Conservation (phyloP, 2,329 filamentous ascomycete species). For the Talaromyces amestolkiae region DNA sequence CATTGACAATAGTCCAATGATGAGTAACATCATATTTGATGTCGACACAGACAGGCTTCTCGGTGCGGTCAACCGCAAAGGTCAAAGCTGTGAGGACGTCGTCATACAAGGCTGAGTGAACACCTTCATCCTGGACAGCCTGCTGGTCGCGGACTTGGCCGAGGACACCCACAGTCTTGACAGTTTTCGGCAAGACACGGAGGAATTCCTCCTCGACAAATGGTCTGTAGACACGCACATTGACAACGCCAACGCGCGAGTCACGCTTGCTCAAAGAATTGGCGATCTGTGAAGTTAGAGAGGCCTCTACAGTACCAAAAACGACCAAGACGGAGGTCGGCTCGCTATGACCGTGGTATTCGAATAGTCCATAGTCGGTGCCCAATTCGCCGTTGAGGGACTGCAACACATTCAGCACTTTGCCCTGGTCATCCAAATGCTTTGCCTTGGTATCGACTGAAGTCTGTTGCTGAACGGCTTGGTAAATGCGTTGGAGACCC, state of each 20-base stretch:
- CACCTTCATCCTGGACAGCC: slow-evolving; percentile 69
- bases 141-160: slow-evolving; percentile 78
- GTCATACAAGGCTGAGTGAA: slow-evolving; percentile 84
- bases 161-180: slow-evolving; percentile 75
- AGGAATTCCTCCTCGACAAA: slow-evolving; percentile 95
- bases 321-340: slow-evolving; percentile 83
- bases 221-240: slow-evolving; percentile 89
- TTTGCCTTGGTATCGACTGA: slow-evolving; percentile 65
- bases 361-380: slow-evolving; percentile 88
- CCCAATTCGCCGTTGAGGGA: slow-evolving; percentile 88
- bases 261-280: slow-evolving; percentile 68
- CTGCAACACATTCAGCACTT: slow-evolving; percentile 66
- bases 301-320: slow-evolving; percentile 88
- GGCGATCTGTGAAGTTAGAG: slow-evolving; percentile 78
- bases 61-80: slow-evolving; percentile 68
- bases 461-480: slow-evolving; percentile 59
- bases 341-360: slow-evolving; percentile 81
- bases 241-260: slow-evolving; percentile 79
- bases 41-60: slow-evolving; percentile 68
- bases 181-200: slow-evolving; percentile 70
- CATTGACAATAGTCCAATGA: slow-evolving; percentile 57
- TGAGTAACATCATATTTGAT: slow-evolving; percentile 82
- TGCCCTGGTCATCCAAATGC: slow-evolving; percentile 67
- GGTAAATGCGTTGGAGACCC: slow-evolving; percentile 67
- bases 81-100: slow-evolving; percentile 83